Evolutionary conservation across 139 green algal genomes (phyloP), one percentile per base, ranked within the genome.

Genomic region (Asterochloris erici): DNA sequence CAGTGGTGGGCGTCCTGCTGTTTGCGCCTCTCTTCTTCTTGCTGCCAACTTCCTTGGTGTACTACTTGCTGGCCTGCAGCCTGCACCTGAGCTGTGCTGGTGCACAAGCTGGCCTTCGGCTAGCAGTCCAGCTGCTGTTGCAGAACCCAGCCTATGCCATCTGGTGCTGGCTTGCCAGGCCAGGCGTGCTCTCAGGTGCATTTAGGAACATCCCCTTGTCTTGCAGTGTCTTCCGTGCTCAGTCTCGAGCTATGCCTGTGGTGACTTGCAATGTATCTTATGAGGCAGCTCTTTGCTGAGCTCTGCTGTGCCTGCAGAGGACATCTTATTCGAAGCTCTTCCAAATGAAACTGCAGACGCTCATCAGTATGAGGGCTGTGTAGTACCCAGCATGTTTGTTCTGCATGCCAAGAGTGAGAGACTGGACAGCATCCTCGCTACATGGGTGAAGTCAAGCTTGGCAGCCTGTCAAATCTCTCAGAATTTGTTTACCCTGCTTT

Each of bases 1-100:
- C 76, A 14, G 76, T 83, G 63, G 79, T 83, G 27, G 79, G 79
- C 10, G 79, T 83, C 21, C 79, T 83, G 68, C 68, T 83, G 6
- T 74, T 66, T 19, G 76, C 79, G 11, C 79, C 79, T 63, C 68
- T 83, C 10, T 66, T 83, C 19, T 83, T 83, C 38, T 38, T 83
- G 68, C 79, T 83, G 54, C 79, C 79, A 64, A 83, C 79, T 17
- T 77, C 79, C 19, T 24, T 61, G 63, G 79, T 83, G 0, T 83
- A 77, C 79, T 74, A 83, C 73, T 19, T 14, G 0, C 19, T 83
- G 24, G 66, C 68, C 29, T 28, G 75, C 28, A 28, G 75, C 28
- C 68, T 83, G 79, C 60, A 70, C 24, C 23, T 54, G 26, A 38
- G 54, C 54, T 69, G 76, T 69, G 29, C 24, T 80, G 76, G 23